phyloP scores from a whole-genome alignment of 805 yeast species.

The Kuraishia borneana region DNA sequence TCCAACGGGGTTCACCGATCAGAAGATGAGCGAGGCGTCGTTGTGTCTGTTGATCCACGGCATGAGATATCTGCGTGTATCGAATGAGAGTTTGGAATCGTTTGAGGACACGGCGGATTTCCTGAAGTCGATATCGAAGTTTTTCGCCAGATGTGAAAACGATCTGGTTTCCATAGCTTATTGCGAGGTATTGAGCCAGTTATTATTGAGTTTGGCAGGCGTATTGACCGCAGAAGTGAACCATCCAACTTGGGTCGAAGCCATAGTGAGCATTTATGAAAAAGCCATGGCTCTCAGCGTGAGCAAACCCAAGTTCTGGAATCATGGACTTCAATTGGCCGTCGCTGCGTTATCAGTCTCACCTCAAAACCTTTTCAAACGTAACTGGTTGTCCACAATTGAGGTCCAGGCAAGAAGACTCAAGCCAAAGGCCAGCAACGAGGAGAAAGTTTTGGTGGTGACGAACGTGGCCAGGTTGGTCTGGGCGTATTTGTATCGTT shows the following conservation, averaged over 20 bases:
- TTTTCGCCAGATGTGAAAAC: constrained; percentile 56
- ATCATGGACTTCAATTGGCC: constrained; percentile 51
- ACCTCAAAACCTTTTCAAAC: constrained; percentile 62
- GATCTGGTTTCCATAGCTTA: constrained; percentile 64
- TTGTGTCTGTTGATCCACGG: constrained; percentile 76
- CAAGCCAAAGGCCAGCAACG: constrained; percentile 44
- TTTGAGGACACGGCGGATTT: constrained; percentile 94
- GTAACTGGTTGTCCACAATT: constrained; percentile 59
- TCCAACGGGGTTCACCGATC: constrained; percentile 37
- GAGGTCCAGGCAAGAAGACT: constrained; percentile 52
- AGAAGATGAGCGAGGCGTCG: constrained; percentile 32
- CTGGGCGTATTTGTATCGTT: constrained; percentile 85
- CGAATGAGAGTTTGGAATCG: constrained; percentile 76
- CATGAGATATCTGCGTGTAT: constrained; percentile 74
- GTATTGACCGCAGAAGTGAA: constrained; percentile 87
- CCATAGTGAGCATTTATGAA: constrained; percentile 51
- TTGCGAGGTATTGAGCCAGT: constrained; percentile 69
- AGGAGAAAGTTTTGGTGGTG: constrained; percentile 43
- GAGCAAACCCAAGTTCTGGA: constrained; percentile 46
- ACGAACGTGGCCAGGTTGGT: constrained; percentile 61
- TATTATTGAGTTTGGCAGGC: constrained; percentile 76
- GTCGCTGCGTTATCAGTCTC: constrained; percentile 73
- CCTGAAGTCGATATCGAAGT: constrained; percentile 74
- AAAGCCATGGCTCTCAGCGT: constrained; percentile 34
- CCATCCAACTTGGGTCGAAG: constrained; percentile 90